Evolutionary conservation across 2,329 filamentous ascomycete genomes (phyloP).

Genomic region (Epichloe scottii): DNA sequence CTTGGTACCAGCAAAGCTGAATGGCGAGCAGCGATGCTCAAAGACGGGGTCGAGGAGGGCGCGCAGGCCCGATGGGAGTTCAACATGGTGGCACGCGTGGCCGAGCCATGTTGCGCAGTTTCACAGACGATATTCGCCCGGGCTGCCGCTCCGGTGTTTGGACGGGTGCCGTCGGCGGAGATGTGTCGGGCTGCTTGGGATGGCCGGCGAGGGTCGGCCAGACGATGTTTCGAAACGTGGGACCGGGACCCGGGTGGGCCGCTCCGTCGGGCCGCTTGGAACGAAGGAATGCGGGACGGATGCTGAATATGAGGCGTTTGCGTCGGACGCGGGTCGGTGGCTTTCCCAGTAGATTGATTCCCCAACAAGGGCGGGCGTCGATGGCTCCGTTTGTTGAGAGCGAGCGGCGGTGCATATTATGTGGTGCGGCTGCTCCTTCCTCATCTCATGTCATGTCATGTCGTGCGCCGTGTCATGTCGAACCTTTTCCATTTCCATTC

Average conservation of each 20-base stretch:
- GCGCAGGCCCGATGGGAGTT: conserved; percentile 74
- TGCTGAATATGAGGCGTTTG: neutral
- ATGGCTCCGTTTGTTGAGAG: no score
- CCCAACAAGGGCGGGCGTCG: no score
- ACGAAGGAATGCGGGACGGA: conserved; percentile 5
- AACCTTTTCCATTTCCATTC: no score
- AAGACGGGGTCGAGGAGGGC: conserved; percentile 82
- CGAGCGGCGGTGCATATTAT: no score
- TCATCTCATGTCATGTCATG: no score
- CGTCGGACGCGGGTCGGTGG: neutral
- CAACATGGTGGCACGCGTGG: conserved; percentile 86
- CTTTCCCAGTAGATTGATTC: no score
- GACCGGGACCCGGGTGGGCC: conserved; percentile 11
- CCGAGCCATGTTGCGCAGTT: conserved; percentile 87
- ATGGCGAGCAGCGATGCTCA: conserved; percentile 71
- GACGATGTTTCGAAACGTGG: conserved; percentile 20
- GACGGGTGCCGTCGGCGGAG: conserved; percentile 53
- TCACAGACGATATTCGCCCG: conserved; percentile 38
- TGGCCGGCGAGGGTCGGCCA: conserved; percentile 29
- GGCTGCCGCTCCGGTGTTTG: conserved; percentile 55
- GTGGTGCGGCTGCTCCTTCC: no score
- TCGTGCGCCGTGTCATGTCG: no score
- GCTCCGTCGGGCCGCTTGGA: conserved; percentile 29
- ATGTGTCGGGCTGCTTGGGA: conserved; percentile 43
- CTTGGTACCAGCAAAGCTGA: conserved; percentile 58